A percentile compares a stretch with the other conserved stretches of the same genome.
These are phyloP conservation scores for Cucumis hystrix DNA, from an alignment of 306 rosid genomes.

Conservation along the genomic window DNA sequence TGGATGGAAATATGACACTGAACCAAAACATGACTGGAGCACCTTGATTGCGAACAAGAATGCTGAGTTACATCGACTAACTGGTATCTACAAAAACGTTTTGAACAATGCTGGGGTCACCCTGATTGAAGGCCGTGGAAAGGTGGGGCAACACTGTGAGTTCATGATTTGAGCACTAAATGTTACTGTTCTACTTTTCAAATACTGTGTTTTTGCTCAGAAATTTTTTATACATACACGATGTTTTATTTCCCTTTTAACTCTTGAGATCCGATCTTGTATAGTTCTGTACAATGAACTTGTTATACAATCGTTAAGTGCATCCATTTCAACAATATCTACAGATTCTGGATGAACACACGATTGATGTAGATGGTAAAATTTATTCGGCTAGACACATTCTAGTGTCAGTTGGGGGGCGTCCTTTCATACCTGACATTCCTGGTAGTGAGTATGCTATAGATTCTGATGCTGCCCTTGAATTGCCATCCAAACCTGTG, in stretches of 20 bases:
- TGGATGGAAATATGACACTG: conserved; percentile 84
- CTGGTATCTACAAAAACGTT: conserved; percentile 71
- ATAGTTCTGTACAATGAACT: not conserved
- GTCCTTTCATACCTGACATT: conserved; percentile 89
- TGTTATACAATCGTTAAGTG: conserved; percentile 5
- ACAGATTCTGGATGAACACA: conserved; percentile 82
- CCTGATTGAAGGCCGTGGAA: conserved; percentile 89
- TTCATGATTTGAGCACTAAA: conserved; percentile 1
- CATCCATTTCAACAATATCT: conserved; percentile 8
- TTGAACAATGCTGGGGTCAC: conserved; percentile 53
- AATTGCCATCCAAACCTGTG: conserved; percentile 73
- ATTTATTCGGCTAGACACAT: conserved; percentile 76
- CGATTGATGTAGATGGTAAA: conserved; percentile 77
- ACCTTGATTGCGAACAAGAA: conserved; percentile 85
- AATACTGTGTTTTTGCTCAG: not conserved
- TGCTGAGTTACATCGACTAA: conserved; percentile 90
- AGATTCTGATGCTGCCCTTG: conserved; percentile 97
- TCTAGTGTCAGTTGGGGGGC: conserved; percentile 71
- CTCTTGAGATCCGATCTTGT: not conserved
- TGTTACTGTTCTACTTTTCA: not conserved
- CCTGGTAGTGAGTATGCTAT: conserved; percentile 80
- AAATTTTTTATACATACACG: not conserved
- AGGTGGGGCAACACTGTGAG: conserved; percentile 29
- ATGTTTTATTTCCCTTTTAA: not conserved
- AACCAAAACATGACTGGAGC: conserved; percentile 92